These are phyloP conservation scores for Auricularia auricula-judae DNA, from an alignment of 768 basidiomycete species.

Conservation along the genomic window DNA sequence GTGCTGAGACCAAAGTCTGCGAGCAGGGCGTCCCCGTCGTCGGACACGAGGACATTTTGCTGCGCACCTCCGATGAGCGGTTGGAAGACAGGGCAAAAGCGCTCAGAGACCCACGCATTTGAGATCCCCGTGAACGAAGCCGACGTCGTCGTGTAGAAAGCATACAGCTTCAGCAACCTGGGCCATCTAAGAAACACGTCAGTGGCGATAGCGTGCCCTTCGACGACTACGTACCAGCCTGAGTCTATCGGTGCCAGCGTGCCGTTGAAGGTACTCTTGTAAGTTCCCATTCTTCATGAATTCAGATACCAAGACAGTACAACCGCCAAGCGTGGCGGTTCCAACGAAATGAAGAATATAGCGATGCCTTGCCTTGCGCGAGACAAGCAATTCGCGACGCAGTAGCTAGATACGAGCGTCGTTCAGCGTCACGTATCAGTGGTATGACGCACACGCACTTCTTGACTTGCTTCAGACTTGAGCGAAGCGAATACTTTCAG, in stretches of 20 bases:
- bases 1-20: constrained; percentile 2
- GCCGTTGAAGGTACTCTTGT: neutral
- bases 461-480: too few relatives aligned
- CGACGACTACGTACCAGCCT: neutral
- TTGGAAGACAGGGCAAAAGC: neutral
- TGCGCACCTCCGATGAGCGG: neutral
- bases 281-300: neutral
- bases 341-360: neutral
- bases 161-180: neutral
- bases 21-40: neutral
- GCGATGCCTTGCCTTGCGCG: neutral
- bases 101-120: neutral
- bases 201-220: neutral
- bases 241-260: neutral
- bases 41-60: constrained; percentile 2
- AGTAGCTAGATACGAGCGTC: neutral
- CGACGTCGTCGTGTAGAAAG: neutral
- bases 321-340: neutral
- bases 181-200: neutral
- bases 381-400: neutral
- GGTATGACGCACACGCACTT: too few relatives aligned
- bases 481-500: too few relatives aligned
- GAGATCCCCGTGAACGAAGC: neutral
- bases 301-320: neutral
- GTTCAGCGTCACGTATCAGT: too few relatives aligned